Base-by-base conservation (phyloP, 2,329 filamentous ascomycete genomes). In the Stagonosporopsis vannaccii region DNA sequence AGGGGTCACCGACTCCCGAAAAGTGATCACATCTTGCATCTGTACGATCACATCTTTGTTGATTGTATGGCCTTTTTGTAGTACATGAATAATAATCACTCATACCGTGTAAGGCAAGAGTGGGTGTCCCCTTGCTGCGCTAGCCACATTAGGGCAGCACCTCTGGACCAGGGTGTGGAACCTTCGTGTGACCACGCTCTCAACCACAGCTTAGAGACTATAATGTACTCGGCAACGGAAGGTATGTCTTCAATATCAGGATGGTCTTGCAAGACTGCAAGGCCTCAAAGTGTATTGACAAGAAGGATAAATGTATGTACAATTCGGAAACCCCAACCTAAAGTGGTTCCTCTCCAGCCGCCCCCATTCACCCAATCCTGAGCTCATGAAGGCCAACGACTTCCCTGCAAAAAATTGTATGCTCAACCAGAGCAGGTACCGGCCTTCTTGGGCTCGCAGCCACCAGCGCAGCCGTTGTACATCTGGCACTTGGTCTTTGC, bases 381-480 rank as follows among this genome's bases (percentile, higher is more conserved):
- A 23, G 28, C 6, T 6, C 26, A 35, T 13, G 12, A 22, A 17
- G 28, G 7, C 9, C 22, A 23, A 26, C 7, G 11, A 17, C 12
- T 26, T 41, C 9, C n/a, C 46, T 26, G 15, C 19, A 19, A 37
- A 3, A 25, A 25, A 33, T 11, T 20, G 23, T 23, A 15, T 19
- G 15, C 45, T 53, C 60, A 67, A 33, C 66, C 66, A 48, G 64
- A 63, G 62, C 68, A 71, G 30, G 42, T 44, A 40, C 67, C 68
- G 20, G 59, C 58, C 65, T 70, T 71, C 19, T 32, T 48, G 23
- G 68, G 68, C 63, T 71, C 67, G 39, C 65, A 69, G 36, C 68
- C 63, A 44, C 66, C 63, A 43, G 61, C 62, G 35, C 65, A 68
- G n/a, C 68, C 67, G 44, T 49, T 68, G 57, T 69, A 71, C 66